These are phyloP conservation scores for Trichophyton schoenleinii DNA, from an alignment of 2,329 filamentous ascomycete species.

Conservation along the genomic window DNA sequence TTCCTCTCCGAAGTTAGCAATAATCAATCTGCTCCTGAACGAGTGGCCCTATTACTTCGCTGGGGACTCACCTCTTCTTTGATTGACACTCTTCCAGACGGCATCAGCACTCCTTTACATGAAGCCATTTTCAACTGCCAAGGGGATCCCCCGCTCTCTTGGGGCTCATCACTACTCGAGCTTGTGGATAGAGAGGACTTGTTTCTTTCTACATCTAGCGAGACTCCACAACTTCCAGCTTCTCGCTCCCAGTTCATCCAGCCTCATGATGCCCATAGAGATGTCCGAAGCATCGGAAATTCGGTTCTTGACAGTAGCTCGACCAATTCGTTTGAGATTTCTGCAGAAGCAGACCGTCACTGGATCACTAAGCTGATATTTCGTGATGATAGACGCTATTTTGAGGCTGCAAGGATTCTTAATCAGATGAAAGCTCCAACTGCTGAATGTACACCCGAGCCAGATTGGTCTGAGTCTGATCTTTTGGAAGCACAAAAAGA, in stretches of 20 bases:
- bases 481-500: slow-evolving; percentile 87
- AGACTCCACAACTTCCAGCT: slow-evolving; percentile 26
- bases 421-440: slow-evolving; percentile 70
- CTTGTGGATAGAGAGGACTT: slow-evolving; percentile 75
- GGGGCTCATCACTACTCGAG: slow-evolving; percentile 58
- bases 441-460: slow-evolving; percentile 62
- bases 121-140: slow-evolving; percentile 80
- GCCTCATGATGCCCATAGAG: slow-evolving; percentile 55
- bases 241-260: slow-evolving; percentile 32
- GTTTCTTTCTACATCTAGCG: slow-evolving; percentile 48
- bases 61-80: slow-evolving; percentile 51
- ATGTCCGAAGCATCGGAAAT: slow-evolving; percentile 63
- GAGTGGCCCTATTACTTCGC: slow-evolving; percentile 61
- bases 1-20: slow-evolving; percentile 49
- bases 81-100: slow-evolving; percentile 74
- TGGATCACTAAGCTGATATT: slow-evolving; percentile 77
- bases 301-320: slow-evolving; percentile 37
- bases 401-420: slow-evolving; percentile 74
- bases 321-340: slow-evolving; percentile 56
- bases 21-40: slow-evolving; percentile 42
- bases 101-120: slow-evolving; percentile 64
- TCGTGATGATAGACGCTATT: slow-evolving; percentile 75
- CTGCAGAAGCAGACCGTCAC: slow-evolving; percentile 71
- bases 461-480: slow-evolving; percentile 71
- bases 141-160: slow-evolving; percentile 63